These are phyloP conservation scores for Aristolochia fimbriata DNA, from an alignment of 164 flowering plant genomes.

Conservation along the genomic window DNA sequence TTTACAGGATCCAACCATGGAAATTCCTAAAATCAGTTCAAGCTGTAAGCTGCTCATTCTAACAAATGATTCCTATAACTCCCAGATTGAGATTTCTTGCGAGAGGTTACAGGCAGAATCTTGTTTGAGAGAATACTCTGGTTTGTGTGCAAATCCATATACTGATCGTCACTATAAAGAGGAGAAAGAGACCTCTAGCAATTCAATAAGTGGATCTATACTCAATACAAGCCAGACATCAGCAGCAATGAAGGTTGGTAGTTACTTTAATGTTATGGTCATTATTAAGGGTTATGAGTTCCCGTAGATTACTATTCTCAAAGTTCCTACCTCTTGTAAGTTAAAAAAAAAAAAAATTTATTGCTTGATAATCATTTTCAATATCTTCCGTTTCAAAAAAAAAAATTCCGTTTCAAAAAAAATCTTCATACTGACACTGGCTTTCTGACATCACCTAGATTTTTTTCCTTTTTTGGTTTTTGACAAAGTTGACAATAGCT, in stretches of 20 bases:
- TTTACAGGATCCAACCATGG: conserved; percentile 11
- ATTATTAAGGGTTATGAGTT: too few relatives aligned
- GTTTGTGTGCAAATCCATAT: conserved; percentile 11
- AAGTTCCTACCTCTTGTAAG: too few relatives aligned
- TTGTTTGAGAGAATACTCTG: conserved; percentile 21
- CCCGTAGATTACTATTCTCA: too few relatives aligned
- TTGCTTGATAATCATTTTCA: too few relatives aligned
- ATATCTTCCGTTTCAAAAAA: too few relatives aligned
- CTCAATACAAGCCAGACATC: conserved; percentile 15
- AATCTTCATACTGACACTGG: too few relatives aligned
- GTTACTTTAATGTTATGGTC: too few relatives aligned
- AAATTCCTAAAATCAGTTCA: conserved; percentile 12
- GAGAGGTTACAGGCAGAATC: conserved; percentile 23
- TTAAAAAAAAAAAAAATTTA: too few relatives aligned
- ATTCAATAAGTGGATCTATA: conserved; percentile 16
- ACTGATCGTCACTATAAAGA: conserved; percentile 9
- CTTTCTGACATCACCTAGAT: neutral
- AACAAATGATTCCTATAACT: conserved; percentile 54
- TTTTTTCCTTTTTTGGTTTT: neutral
- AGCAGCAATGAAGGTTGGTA: conserved; percentile 25
- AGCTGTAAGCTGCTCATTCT: conserved; percentile 38
- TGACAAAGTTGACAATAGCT: neutral
- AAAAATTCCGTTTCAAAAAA: too few relatives aligned
- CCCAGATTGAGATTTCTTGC: conserved; percentile 56
- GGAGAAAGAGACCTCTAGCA: conserved; percentile 14